Evolutionary conservation across 1,139 yeast species (phyloP), one percentile per base, ranked within the genome.

Genomic region (Candida frijolesensis): DNA sequence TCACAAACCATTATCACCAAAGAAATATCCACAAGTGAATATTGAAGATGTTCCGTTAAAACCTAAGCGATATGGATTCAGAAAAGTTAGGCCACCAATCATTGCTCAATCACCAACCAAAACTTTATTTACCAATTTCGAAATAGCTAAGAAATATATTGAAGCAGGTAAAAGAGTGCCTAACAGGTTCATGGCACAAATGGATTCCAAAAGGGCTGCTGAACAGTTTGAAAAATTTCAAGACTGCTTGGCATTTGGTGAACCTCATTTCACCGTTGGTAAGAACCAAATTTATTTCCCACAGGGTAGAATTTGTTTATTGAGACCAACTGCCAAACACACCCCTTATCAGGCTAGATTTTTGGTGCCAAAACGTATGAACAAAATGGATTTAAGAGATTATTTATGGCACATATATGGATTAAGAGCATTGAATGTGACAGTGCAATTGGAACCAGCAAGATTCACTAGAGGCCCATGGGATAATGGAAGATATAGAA

Each of bases 311-410:
- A 76, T 92, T 40, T 82, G 88, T 48, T 75, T 92, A 42, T 73
- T 92, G 56, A 80, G 96, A 64, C 96, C 97, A 44, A 88, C 88
- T 63, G 97, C 98, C 19, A 89, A 89, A 65, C 96, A 89, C 69
- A 89, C 97, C 0, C 98, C 98, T 47, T 90, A 86, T 70, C 97
- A 91, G 68, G 97, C 97, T 46, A 91, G 90, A 68, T 92, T 92
- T 66, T 82, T 89, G 58, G 97, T 92, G 32, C 97, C 98, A 22
- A 84, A 89, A 64, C 83, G 89, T 53, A 90, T 91, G 78, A 92
- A 92, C 73, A 90, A 90, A 68, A 76, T 91, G 72, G 97, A 91
- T 65, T 78, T 92, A 59, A 80, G 97, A 68, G 98, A 92, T 72
- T 92, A 92, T 64, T 76, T 92, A 57, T 92, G 86, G 82, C 84